Evolutionary conservation across 2,329 filamentous ascomycete species (phyloP).

Genomic region (Colletotrichum sp.): DNA sequence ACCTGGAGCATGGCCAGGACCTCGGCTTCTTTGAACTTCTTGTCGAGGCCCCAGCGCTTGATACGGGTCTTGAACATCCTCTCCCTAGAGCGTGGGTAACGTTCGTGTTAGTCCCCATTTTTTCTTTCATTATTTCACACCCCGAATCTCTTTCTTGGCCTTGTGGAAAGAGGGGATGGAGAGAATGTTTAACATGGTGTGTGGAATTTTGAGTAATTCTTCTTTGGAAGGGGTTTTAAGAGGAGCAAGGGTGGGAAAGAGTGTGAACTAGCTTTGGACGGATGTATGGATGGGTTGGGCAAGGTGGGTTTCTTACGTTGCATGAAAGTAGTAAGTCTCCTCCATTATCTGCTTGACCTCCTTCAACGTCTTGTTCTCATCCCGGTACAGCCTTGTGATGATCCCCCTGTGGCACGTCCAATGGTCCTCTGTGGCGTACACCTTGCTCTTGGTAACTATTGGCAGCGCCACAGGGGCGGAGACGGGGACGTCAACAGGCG

Average conservation of each 20-base stretch:
- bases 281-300: background rate
- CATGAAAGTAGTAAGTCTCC: background rate
- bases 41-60: background rate
- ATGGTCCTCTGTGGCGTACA: background rate
- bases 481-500: background rate
- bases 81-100: background rate
- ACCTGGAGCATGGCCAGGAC: background rate
- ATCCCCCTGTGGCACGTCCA: background rate
- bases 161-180: background rate
- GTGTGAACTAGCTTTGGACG: background rate
- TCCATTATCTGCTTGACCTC: slow-evolving; percentile 8
- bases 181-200: background rate
- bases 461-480: background rate
- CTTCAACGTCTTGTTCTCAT: background rate
- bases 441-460: background rate
- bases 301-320: background rate
- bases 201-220: background rate
- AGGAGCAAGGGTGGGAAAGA: background rate
- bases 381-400: background rate
- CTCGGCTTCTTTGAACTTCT: slow-evolving; percentile 5
- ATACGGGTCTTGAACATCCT: slow-evolving; percentile 3
- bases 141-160: background rate
- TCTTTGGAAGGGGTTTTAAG: background rate
- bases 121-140: background rate
- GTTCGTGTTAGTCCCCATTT: background rate